Conservation (phyloP, 2,329 filamentous ascomycete species). For the Chalaropsis ovoidea region DNA sequence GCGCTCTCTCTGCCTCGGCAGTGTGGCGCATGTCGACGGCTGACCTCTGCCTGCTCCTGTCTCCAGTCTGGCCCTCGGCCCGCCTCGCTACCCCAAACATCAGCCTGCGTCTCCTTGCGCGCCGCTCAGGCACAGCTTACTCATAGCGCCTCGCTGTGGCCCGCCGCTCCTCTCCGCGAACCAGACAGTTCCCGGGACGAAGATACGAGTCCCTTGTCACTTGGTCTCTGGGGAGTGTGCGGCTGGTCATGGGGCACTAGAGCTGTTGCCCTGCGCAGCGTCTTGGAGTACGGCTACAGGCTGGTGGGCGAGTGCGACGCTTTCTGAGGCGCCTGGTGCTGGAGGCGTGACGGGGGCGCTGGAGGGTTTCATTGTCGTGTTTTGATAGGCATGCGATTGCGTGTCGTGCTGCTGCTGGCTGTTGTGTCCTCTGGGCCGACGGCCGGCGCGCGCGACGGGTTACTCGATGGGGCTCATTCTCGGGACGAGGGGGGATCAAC, state of each 20-base stretch:
- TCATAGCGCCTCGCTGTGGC: neutral
- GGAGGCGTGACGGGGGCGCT: constrained; percentile 29
- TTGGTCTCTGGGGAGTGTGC: constrained; percentile 9
- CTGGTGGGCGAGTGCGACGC: constrained; percentile 19
- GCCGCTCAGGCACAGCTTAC: neutral
- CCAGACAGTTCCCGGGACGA: constrained; percentile 46
- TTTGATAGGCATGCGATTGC: constrained; percentile 99
- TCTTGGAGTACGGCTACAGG: neutral
- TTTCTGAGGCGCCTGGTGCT: constrained; percentile 29
- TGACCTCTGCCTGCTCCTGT: constrained; percentile 34
- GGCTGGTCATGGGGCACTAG: constrained; percentile 4
- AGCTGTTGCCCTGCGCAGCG: neutral
- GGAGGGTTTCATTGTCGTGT: constrained; percentile 69
- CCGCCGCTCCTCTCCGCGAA: neutral
- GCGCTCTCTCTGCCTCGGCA: constrained; percentile 30
- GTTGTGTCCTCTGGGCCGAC: neutral
- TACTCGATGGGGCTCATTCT: constrained; percentile 99
- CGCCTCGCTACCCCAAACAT: constrained; percentile 9
- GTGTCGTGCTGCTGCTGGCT: constrained; percentile 34
- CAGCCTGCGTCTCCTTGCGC: constrained; percentile 29
- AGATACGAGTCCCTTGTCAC: constrained; percentile 69
- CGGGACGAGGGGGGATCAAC: constrained; percentile 70
- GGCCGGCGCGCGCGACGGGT: constrained; percentile 35
- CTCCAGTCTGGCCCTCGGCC: constrained; percentile 10
- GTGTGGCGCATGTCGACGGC: constrained; percentile 28